Evolutionary conservation across 2,329 filamentous ascomycete species (phyloP).

Genomic region (Rhinocladiella similis): DNA sequence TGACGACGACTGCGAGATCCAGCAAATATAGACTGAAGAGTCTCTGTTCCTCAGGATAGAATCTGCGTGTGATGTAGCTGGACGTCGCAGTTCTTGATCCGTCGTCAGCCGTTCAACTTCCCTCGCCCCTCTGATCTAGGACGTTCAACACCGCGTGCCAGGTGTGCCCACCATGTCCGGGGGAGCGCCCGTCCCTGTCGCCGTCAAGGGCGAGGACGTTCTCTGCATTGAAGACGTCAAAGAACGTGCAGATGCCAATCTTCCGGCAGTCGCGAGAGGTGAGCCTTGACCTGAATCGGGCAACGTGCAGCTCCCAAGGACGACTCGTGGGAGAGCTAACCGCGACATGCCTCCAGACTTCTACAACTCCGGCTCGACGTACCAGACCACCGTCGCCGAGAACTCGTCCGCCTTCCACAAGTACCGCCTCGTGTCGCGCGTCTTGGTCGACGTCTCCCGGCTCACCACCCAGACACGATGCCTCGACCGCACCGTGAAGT

Average conservation of each 20-base stretch:
- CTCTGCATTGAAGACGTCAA: conserved; percentile 22
- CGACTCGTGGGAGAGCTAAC: too few relatives aligned
- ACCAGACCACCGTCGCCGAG: conserved; percentile 37
- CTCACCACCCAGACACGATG: conserved; percentile 40
- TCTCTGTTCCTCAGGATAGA: too few relatives aligned
- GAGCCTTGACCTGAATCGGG: background rate
- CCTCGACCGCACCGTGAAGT: conserved; percentile 42
- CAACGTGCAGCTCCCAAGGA: too few relatives aligned
- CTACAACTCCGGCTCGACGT: conserved; percentile 22
- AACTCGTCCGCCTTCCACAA: conserved; percentile 55
- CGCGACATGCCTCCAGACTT: too few relatives aligned
- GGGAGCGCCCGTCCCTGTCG: conserved; percentile 7
- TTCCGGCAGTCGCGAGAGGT: conserved; percentile 17
- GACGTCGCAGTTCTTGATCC: too few relatives aligned
- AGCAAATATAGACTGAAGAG: too few relatives aligned
- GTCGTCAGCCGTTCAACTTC: background rate
- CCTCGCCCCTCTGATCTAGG: background rate
- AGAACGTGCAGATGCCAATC: conserved; percentile 13
- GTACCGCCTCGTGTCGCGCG: conserved; percentile 43
- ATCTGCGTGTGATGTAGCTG: too few relatives aligned
- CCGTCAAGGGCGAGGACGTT: conserved; percentile 8
- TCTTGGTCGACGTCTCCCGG: conserved; percentile 39
- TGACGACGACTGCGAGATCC: too few relatives aligned
- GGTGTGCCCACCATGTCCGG: conserved; percentile 2
- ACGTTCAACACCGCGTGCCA: background rate